Conservation (phyloP, 768 basidiomycete species). For the Cystofilobasidium macerans region DNA sequence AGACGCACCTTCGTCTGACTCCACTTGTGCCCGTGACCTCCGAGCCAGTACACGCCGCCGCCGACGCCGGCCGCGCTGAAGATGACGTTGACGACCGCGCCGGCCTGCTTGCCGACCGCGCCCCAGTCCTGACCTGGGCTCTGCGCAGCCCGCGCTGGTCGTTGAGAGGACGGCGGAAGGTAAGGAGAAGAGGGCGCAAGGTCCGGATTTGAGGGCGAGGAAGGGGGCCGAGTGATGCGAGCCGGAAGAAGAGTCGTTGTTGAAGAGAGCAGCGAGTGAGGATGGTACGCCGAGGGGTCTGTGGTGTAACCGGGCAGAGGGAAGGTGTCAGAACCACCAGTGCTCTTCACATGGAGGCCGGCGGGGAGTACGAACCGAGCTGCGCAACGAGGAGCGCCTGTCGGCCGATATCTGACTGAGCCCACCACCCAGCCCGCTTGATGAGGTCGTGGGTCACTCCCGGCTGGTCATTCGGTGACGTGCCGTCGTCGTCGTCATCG, state of each 20-base stretch:
- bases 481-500: too few relatives aligned
- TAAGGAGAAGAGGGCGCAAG: constrained; percentile 1
- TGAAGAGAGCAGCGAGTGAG: constrained; percentile 5
- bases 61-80: constrained; percentile 30
- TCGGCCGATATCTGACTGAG: neutral
- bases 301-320: neutral
- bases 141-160: neutral
- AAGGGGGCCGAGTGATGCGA: neutral
- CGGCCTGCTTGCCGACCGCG: constrained; percentile 55
- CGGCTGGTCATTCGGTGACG: too few relatives aligned
- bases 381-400: neutral
- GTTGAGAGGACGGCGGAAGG: constrained; percentile 10
- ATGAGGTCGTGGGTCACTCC: constrained; percentile 12
- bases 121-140: constrained; percentile 66
- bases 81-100: constrained; percentile 44
- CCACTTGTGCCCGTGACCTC: constrained; percentile 15
- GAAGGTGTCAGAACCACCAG: neutral
- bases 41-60: constrained; percentile 22
- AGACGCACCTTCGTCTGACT: constrained; percentile 14
- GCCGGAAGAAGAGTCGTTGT: constrained; percentile 10
- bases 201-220: constrained; percentile 4
- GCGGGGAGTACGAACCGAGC: constrained; percentile 8
- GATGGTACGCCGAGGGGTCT: constrained; percentile 17
- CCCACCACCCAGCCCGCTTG: constrained; percentile 2
- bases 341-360: too few relatives aligned